Percentiles rank a stretch among this genome's conserved stretches.
Evolutionary conservation across 768 basidiomycete genomes (phyloP).

Genomic region (Tylopilus balloui): DNA sequence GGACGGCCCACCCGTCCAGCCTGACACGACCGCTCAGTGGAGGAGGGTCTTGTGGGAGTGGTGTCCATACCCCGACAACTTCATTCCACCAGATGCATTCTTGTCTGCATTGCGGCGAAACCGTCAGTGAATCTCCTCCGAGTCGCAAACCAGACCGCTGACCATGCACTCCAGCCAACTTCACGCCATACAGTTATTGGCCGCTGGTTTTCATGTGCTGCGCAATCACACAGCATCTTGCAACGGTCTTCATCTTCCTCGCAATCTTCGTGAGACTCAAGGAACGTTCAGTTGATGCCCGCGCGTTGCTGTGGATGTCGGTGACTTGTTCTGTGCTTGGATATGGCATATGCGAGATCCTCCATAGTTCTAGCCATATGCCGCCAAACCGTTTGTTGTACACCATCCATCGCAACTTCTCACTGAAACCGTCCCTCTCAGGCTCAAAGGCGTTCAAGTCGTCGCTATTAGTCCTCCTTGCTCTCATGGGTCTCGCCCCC

Average conservation of each 20-base stretch:
- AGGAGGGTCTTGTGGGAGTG: constrained; percentile 76
- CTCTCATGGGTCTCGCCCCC: constrained; percentile 86
- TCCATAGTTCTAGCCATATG: constrained; percentile 33
- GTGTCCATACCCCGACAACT: constrained; percentile 78
- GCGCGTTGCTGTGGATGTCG: constrained; percentile 62
- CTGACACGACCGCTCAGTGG: constrained; percentile 41
- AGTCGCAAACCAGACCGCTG: constrained; percentile 10
- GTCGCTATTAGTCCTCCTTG: constrained; percentile 80
- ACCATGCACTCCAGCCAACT: constrained; percentile 54
- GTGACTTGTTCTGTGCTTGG: constrained; percentile 56
- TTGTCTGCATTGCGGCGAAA: constrained; percentile 75
- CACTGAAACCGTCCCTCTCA: constrained; percentile 28
- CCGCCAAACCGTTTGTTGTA: constrained; percentile 25
- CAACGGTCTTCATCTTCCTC: constrained; percentile 76
- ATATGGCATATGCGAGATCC: constrained; percentile 58
- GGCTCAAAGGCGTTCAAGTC: constrained; percentile 74
- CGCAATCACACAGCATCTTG: constrained; percentile 80
- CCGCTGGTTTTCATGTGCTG: constrained; percentile 65
- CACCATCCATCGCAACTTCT: not conserved
- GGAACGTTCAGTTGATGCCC: constrained; percentile 60
- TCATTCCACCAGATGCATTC: constrained; percentile 71
- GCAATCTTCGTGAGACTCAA: constrained; percentile 72
- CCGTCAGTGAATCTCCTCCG: constrained; percentile 44
- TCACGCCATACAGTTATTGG: constrained; percentile 74
- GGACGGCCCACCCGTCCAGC: not conserved